phyloP scores from a whole-genome alignment of 441 rosid genomes.

The Adansonia rubrostipa region DNA sequence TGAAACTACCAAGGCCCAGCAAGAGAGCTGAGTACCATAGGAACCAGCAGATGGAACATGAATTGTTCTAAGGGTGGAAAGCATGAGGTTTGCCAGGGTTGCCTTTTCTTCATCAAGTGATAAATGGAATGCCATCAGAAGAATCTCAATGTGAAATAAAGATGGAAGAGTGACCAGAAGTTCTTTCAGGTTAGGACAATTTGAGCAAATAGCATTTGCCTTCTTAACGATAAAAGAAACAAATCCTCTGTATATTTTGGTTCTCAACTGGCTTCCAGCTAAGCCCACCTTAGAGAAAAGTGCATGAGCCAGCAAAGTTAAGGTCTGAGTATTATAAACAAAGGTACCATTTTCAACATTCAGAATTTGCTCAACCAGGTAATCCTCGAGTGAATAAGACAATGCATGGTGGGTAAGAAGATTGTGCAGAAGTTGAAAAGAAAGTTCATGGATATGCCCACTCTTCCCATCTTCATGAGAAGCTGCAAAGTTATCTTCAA shows the following conservation, averaged over 20 bases:
- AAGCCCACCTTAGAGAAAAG: slow-evolving; percentile 70
- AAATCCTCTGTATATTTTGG: slow-evolving; percentile 64
- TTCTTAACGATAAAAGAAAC: slow-evolving; percentile 67
- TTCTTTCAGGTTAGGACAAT: slow-evolving; percentile 65
- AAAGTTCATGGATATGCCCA: slow-evolving; percentile 58
- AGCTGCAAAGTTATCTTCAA: slow-evolving; percentile 57
- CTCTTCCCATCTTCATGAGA: slow-evolving; percentile 69
- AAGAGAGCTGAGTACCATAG: slow-evolving; percentile 61
- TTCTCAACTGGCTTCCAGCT: slow-evolving; percentile 78
- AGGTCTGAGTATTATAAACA: slow-evolving; percentile 77
- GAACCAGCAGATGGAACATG: slow-evolving; percentile 49
- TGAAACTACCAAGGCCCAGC: slow-evolving; percentile 92
- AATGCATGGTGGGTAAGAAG: slow-evolving; percentile 68
- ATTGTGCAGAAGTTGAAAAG: slow-evolving; percentile 79
- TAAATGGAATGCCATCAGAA: slow-evolving; percentile 93
- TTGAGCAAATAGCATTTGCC: slow-evolving; percentile 55
- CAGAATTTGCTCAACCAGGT: slow-evolving; percentile 80
- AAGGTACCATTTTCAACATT: slow-evolving; percentile 71
- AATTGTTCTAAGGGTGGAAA: slow-evolving; percentile 57
- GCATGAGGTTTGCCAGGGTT: slow-evolving; percentile 59
- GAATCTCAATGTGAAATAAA: slow-evolving; percentile 90
- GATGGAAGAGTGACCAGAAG: slow-evolving; percentile 84
- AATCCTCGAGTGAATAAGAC: slow-evolving; percentile 73
- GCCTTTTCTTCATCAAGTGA: slow-evolving; percentile 83
- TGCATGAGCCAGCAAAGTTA: slow-evolving; percentile 75